A percentile compares a stretch with the other conserved stretches of the same genome.
These are phyloP conservation scores for Rachicladosporium sp. DNA, from an alignment of 2,329 filamentous ascomycete genomes.

Conservation along the genomic window DNA sequence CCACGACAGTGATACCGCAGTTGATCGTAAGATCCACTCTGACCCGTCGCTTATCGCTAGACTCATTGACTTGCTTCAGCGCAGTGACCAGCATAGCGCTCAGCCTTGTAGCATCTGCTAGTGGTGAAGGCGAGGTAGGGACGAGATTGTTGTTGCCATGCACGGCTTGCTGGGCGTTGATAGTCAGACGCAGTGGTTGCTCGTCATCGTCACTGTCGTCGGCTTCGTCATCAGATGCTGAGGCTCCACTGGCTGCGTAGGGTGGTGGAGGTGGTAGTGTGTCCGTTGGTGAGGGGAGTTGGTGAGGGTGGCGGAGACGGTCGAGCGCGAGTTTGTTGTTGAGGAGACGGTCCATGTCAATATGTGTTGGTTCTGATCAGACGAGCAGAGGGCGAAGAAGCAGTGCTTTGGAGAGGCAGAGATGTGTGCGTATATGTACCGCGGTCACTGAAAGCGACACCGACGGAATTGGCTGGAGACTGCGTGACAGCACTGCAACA, in stretches of 20 bases:
- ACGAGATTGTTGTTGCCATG: slow-evolving; percentile 39
- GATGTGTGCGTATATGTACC: too few relatives aligned
- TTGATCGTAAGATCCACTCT: slow-evolving; percentile 33
- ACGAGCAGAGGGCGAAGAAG: too few relatives aligned
- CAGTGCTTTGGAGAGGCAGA: too few relatives aligned
- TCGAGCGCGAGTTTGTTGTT: neutral
- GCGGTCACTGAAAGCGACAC: too few relatives aligned
- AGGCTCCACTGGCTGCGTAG: slow-evolving; percentile 12
- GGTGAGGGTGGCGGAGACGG: slow-evolving; percentile 5
- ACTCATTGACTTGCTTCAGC: slow-evolving; percentile 30
- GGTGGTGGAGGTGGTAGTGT: slow-evolving; percentile 13
- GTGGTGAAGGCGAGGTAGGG: slow-evolving; percentile 24
- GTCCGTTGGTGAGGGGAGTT: slow-evolving; percentile 5
- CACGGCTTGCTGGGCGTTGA: slow-evolving; percentile 39
- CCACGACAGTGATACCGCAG: slow-evolving; percentile 21
- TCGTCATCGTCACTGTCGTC: slow-evolving; percentile 10
- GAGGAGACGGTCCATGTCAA: neutral
- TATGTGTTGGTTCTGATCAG: too few relatives aligned
- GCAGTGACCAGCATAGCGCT: slow-evolving; percentile 35
- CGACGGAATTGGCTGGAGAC: too few relatives aligned
- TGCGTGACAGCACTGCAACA: too few relatives aligned
- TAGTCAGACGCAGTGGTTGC: slow-evolving; percentile 32
- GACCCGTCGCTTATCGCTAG: slow-evolving; percentile 35
- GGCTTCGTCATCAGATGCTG: slow-evolving; percentile 13
- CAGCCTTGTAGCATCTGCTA: slow-evolving; percentile 31